phyloP scores from a whole-genome alignment of 192 early-diverging fungal species.

The Coemansia sp. region DNA sequence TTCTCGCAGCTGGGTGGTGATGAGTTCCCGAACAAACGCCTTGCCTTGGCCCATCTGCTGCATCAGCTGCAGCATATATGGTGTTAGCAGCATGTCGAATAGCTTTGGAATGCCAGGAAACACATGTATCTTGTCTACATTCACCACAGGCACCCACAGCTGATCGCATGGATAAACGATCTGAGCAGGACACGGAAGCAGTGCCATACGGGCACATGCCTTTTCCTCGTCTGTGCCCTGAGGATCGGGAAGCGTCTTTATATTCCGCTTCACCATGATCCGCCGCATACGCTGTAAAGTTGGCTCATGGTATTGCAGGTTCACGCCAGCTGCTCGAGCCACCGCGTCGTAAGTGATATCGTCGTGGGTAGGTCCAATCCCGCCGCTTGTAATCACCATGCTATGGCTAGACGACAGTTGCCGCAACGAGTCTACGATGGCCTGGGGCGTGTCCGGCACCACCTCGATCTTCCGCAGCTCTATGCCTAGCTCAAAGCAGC shows the following conservation, averaged over 20 bases:
- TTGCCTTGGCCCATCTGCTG: neutral
- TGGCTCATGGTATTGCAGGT: constrained; percentile 53
- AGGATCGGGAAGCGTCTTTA: constrained; percentile 24
- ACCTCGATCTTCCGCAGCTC: constrained; percentile 58
- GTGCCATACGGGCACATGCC: constrained; percentile 64
- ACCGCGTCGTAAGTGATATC: constrained; percentile 67
- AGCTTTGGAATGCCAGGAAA: constrained; percentile 68
- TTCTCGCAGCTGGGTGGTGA: constrained; percentile 23
- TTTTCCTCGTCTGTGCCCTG: constrained; percentile 22
- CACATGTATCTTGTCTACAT: constrained; percentile 62
- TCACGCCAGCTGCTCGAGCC: constrained; percentile 56
- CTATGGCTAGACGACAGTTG: constrained; percentile 51
- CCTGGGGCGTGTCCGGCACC: constrained; percentile 29
- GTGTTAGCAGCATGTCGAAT: constrained; percentile 47
- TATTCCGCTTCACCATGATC: constrained; percentile 17
- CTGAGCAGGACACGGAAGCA: constrained; percentile 51
- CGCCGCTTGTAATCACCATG: constrained; percentile 72
- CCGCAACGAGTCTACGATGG: constrained; percentile 52
- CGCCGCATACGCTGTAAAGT: constrained; percentile 59
- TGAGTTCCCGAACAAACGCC: constrained; percentile 22
- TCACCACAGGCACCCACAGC: constrained; percentile 73
- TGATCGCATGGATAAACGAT: constrained; percentile 48
- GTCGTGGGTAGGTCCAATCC: constrained; percentile 70
- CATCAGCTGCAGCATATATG: constrained; percentile 25
- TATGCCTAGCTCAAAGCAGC: constrained; percentile 62